These are phyloP conservation scores for Huntiella moniliformis DNA, from an alignment of 2,329 filamentous ascomycete species.

Conservation along the genomic window DNA sequence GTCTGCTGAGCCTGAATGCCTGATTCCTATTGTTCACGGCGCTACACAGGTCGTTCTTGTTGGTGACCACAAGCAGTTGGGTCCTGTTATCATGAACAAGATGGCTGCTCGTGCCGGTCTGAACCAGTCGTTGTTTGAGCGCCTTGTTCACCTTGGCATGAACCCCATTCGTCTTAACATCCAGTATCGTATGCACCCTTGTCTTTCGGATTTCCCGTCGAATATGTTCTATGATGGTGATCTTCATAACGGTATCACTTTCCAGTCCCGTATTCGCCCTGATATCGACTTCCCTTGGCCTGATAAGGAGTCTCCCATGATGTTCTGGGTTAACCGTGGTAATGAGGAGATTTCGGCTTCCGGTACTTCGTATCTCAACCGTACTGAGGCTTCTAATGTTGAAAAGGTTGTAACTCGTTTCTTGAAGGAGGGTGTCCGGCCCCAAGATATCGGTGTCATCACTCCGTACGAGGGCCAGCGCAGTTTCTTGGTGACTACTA, in stretches of 20 bases:
- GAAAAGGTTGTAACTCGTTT: constrained; percentile 98
- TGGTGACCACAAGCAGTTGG: constrained; percentile 93
- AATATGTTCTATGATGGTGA: constrained; percentile 99
- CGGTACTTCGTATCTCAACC: constrained; percentile 93
- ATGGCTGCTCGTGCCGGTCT: constrained; percentile 94
- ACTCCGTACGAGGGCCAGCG: constrained; percentile 97
- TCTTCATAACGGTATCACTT: constrained; percentile 88
- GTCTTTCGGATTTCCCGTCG: constrained; percentile 88
- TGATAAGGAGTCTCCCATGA: constrained; percentile 86
- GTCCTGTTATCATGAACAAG: constrained; percentile 99
- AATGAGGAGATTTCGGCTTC: constrained; percentile 97
- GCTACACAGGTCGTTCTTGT: constrained; percentile 99
- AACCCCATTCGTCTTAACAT: constrained; percentile 86
- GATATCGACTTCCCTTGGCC: constrained; percentile 99
- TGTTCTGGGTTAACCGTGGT: constrained; percentile 98
- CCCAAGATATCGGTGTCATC: constrained; percentile 86
- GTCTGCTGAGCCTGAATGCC: constrained; percentile 93
- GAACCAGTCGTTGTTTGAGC: constrained; percentile 96
- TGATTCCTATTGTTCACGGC: constrained; percentile 91
- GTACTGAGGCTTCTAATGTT: constrained; percentile 90
- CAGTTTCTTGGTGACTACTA: constrained; percentile 96
- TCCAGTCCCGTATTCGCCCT: constrained; percentile 67
- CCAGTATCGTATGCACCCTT: constrained; percentile 98
- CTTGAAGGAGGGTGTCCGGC: constrained; percentile 96
- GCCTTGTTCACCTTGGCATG: constrained; percentile 77